These are phyloP conservation scores for Rheum nobile DNA, from an alignment of 148 eudicot species.

Conservation along the genomic window DNA sequence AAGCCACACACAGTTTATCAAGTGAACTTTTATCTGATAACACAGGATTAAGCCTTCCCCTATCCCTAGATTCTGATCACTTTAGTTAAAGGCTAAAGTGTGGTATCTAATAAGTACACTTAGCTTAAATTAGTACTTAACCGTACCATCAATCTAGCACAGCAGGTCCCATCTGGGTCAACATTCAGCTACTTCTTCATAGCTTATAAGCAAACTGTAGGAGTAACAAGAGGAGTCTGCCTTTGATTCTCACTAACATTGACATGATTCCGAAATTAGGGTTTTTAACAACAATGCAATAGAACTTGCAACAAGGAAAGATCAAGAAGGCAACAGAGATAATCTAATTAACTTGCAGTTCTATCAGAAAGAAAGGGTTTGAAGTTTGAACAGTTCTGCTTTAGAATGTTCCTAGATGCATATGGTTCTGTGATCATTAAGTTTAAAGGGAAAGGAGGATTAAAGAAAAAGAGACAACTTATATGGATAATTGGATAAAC, in stretches of 20 bases:
- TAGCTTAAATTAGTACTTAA: neutral
- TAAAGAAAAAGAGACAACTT: neutral
- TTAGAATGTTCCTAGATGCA: slow-evolving; percentile 8
- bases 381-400: neutral
- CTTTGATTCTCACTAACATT: neutral
- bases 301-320: neutral
- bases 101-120: slow-evolving; percentile 14
- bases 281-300: neutral
- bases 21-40: neutral
- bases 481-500: neutral
- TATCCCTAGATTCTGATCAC: slow-evolving; percentile 10
- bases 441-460: slow-evolving; percentile 12
- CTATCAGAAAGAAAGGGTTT: neutral
- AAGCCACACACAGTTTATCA: slow-evolving; percentile 5
- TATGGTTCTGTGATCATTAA: slow-evolving; percentile 2
- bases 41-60: slow-evolving; percentile 19
- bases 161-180: neutral
- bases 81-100: slow-evolving; percentile 27
- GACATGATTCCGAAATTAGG: neutral
- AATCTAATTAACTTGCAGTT: neutral
- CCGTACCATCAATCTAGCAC: neutral
- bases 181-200: neutral
- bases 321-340: no score
- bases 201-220: neutral
- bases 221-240: neutral